phyloP scores from a whole-genome alignment of 768 basidiomycete genomes.

The Pilatotrama ljubarskyi region DNA sequence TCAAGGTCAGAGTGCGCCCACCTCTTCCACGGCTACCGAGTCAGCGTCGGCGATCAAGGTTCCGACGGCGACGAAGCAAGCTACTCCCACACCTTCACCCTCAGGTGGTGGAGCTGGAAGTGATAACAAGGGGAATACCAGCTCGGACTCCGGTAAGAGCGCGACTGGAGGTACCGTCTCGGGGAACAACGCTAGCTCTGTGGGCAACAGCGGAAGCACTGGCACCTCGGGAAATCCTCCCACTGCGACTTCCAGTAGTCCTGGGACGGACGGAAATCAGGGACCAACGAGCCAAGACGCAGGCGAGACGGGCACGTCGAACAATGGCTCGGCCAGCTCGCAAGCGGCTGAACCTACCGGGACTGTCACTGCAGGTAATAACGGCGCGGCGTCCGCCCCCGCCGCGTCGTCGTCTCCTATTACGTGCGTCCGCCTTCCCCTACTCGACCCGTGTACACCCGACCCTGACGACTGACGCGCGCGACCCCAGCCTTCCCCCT shows the following conservation, averaged over 20 bases:
- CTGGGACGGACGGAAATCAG: not conserved
- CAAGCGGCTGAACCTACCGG: not conserved
- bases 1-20: too few relatives aligned
- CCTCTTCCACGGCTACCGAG: too few relatives aligned
- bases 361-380: not conserved
- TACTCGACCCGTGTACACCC: not conserved
- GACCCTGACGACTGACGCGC: not conserved
- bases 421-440: not conserved
- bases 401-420: not conserved
- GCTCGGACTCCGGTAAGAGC: too few relatives aligned
- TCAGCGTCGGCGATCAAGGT: too few relatives aligned
- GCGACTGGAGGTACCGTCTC: not conserved
- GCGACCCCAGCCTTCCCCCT: not conserved
- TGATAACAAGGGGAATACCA: too few relatives aligned
- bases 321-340: not conserved
- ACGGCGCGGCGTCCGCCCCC: constrained; percentile 1
- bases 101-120: too few relatives aligned
- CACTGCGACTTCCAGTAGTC: too few relatives aligned
- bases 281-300: not conserved
- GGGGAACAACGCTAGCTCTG: not conserved
- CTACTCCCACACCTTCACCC: too few relatives aligned
- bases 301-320: not conserved
- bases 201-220: too few relatives aligned
- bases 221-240: too few relatives aligned
- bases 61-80: too few relatives aligned